Base-by-base conservation (phyloP, 805 yeast species). In the Lachancea cidri region DNA sequence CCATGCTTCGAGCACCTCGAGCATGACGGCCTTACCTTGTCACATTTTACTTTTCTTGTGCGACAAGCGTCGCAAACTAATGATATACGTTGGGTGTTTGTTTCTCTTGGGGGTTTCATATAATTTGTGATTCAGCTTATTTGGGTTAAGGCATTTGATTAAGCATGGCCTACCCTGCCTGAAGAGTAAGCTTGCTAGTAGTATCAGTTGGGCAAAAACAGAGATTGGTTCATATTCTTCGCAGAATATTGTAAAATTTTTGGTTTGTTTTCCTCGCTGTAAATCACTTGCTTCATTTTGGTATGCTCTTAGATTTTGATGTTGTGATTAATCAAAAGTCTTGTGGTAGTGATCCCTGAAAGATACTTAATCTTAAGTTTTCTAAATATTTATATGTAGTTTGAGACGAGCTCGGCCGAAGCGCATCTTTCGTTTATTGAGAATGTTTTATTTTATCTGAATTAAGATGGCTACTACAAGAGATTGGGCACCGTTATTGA, bases 51-150 rank as follows among this genome's bases (percentile, higher is more conserved):
- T 19, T 39, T 39, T 17, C 35, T 35, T 17, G 22, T 19, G 19
- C 43, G 43, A 22, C 43, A 39, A 18, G 32, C 19, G 38, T 39
- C 38, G 43, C 43, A 39, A 25, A 39, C 43, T 31, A 33, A 38
- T 6, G 38, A 39, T 24, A 34, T 39, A 20, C 43, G 42, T 39
- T 27, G 18, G 17, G 18, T 13, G 33, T 33, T 17, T 33, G 31
- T 17, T 33, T 36, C 33, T 33, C 17, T 24, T 39, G 14, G n/a
- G 35, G 13, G 30, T 13, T 31, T 20, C n/a, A 29, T 9, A 20
- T 7, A 24, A 6, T 7, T 17, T 25, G 18, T n/a, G 7, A 20
- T 19, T 11, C n/a, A 11, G 38, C n/a, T 22, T 5, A 18, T 4
- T 27, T 27, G 17, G 22, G 17, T 9, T 17, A 14, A 39, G 14